Base-by-base conservation (phyloP, 208 protist species). In the Wallacemonas rigidus region DNA sequence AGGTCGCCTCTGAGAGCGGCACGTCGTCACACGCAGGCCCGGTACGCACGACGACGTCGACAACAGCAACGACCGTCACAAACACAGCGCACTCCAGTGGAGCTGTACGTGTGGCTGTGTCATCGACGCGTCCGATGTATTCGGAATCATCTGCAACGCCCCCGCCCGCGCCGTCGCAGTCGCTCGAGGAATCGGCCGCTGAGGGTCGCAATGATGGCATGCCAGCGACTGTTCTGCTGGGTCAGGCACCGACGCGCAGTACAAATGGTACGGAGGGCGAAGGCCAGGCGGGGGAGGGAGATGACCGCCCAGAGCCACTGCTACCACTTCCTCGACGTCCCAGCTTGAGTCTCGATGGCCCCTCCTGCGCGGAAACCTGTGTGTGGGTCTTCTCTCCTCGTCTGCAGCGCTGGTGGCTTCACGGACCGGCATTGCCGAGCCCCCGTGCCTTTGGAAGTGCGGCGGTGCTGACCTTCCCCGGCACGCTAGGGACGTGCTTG, bases 351-450 rank as follows among this genome's bases (percentile, higher is more conserved):
- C 26, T 70, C 3, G 69, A 72, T 12, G 71, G 72, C 40, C 79
- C 76, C 2, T 40, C 54, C 9, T 69, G 41, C 2, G 81, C 77
- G 8, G 75, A 83, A 68, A 75, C 68, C n/a, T 77, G 63, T n/a
- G 75, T 87, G 26, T 87, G 82, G 82, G 64, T 87, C 65, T 81
- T 87, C 65, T 77, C 58, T 5, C 77, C 82, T 4, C 60, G 79
- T 12, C 75, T 70, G 12, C 75, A 74, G 35, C 47, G 47, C 50
- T 87, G 82, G 82, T 76, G 40, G 54, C 64, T 45, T 17, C 35
- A 60, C 17, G 75, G 75, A 0, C 76, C 79, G 35, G 54, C 58
- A 12, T 65, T 88, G 74, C 82, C 82, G 6, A 75, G 61, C n/a
- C 76, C 79, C 26, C 79, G 82, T 12, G 79, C 79, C 38, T 85